Evolutionary conservation across 352 stramenopile genomes (phyloP), one percentile per base, ranked within the genome.

Genomic region (Globisporangium recalcitrans): DNA sequence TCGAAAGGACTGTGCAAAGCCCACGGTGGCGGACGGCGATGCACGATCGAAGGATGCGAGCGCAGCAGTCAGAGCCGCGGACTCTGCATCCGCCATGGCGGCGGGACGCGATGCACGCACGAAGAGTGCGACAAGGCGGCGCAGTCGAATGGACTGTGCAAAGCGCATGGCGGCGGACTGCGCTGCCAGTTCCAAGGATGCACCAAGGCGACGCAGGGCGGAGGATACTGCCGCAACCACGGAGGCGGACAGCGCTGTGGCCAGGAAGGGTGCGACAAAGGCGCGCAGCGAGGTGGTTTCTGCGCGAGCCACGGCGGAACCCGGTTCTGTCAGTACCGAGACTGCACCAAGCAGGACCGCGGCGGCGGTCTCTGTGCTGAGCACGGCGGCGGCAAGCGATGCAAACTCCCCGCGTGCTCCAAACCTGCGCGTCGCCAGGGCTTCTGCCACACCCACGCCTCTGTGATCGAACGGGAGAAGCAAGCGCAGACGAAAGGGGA

Each of bases 291-390:
- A 22, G 60, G 60, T 31, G 60, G 60, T 4, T 65, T 60, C 21
- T 65, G 60, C 26, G 60, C 60, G 8, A 56, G 60, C 31, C 60
- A 65, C 40, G 60, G 60, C 9, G 60, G 60, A 4, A 60, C 60
- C 8, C 36, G 60, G 13, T 60, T 32, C 52, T 65, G 60, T 11
- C 60, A 60, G 22, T 54, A 46, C 52, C 38, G 11, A 8, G 85
- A 91, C 52, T 96, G 87, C 69, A 91, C 80, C 48, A 95, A 95
- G 69, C 90, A 93, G 58, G 87, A 95, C 64, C 82, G 86, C 21
- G 85, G 87, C n/a, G 87, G 85, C 38, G 87, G 87, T n/a, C 90
- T 87, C 61, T 96, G 87, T 61, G 85, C 85, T 9, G 79, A 92
- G 53, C 87, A 96, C 62, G 87, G 87, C 49, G 87, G 87, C 27